These are phyloP conservation scores for Talaromyces verruculosus DNA, from an alignment of 2,329 filamentous ascomycete genomes.

Conservation along the genomic window DNA sequence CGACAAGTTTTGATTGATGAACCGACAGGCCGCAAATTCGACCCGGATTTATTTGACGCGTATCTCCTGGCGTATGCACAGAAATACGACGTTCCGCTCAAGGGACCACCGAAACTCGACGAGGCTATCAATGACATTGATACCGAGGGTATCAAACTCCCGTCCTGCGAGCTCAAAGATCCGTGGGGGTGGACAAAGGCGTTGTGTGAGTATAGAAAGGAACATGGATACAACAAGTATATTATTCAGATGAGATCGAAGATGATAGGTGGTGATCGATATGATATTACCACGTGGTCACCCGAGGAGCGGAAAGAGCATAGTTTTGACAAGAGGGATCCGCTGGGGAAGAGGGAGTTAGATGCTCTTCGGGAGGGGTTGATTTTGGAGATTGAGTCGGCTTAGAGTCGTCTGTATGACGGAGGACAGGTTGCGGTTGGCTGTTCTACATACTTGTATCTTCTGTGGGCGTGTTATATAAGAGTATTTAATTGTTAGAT, in stretches of 20 bases:
- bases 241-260: neutral
- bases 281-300: conserved; percentile 41
- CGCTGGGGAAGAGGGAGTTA: conserved; percentile 35
- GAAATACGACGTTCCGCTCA: neutral
- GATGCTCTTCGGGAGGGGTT: conserved; percentile 41
- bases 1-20: neutral
- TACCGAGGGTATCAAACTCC: conserved; percentile 29
- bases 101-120: neutral
- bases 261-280: conserved; percentile 41
- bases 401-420: neutral
- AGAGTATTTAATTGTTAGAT: neutral
- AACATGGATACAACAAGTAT: conserved; percentile 13
- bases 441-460: neutral
- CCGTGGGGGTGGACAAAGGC: conserved; percentile 31
- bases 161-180: conserved; percentile 25
- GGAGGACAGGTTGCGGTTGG: neutral
- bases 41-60: neutral
- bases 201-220: conserved; percentile 27
- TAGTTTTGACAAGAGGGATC: conserved; percentile 39
- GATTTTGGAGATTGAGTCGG: conserved; percentile 26
- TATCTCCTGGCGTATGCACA: conserved; percentile 3
- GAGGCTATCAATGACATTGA: conserved; percentile 24
- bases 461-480: neutral
- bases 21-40: neutral
- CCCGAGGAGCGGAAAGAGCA: conserved; percentile 35